Evolutionary conservation across 2,329 filamentous ascomycete species (phyloP).

Genomic region (Hymenoscyphus scutula): DNA sequence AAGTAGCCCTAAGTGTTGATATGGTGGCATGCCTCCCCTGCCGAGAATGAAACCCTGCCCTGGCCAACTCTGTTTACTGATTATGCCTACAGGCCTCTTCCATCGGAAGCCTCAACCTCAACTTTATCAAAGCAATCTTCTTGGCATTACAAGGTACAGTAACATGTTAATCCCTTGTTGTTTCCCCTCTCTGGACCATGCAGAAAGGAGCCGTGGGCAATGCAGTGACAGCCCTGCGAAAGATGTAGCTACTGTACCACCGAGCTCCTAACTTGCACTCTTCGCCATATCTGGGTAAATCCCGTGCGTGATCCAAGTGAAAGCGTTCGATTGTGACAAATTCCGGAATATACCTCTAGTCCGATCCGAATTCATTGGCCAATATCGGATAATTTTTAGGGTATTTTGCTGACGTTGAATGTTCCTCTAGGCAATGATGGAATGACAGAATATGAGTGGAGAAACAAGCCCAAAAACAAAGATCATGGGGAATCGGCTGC

Average conservation of each 20-base stretch:
- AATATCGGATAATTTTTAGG: constrained; percentile 11
- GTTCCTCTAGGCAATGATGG: constrained; percentile 44
- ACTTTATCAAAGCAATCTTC: constrained; percentile 61
- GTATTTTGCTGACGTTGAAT: not conserved
- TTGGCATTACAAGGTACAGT: constrained; percentile 53
- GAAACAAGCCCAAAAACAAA: constrained; percentile 32
- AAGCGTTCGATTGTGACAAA: not conserved
- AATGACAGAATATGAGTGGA: constrained; percentile 41
- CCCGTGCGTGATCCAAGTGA: not conserved
- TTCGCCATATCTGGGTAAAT: constrained; percentile 5
- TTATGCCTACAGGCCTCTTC: constrained; percentile 63
- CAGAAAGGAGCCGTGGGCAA: too few relatives aligned
- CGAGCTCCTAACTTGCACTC: not conserved
- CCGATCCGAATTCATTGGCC: not conserved
- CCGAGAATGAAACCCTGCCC: constrained; percentile 3
- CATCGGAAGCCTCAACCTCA: constrained; percentile 69
- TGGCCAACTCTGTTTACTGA: constrained; percentile 16
- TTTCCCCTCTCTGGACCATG: not conserved
- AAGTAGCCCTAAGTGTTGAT: constrained; percentile 63
- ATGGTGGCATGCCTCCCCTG: constrained; percentile 56
- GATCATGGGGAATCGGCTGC: constrained; percentile 12
- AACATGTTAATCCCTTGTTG: not conserved
- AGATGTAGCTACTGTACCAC: too few relatives aligned
- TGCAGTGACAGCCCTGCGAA: too few relatives aligned
- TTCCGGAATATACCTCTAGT: not conserved